phyloP scores from a whole-genome alignment of 352 stramenopile genomes.

The Phytophthora sansomeana region DNA sequence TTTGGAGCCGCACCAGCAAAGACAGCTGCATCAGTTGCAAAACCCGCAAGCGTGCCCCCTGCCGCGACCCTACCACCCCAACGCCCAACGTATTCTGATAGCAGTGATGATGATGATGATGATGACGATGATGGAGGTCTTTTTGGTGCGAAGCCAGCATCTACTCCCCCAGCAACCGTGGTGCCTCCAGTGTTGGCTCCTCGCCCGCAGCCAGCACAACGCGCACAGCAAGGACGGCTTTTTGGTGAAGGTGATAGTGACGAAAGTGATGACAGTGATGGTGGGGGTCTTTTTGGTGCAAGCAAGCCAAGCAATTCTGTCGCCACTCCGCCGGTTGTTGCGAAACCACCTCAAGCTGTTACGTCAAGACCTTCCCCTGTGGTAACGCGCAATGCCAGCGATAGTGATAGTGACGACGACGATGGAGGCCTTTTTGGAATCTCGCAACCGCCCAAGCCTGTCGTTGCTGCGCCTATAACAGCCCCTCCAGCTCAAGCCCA shows the following conservation, averaged over 20 bases:
- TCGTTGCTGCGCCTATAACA: constrained; percentile 13
- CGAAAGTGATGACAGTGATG: constrained; percentile 54
- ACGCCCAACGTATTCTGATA: constrained; percentile 39
- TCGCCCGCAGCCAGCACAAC: constrained; percentile 23
- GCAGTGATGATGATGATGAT: constrained; percentile 51
- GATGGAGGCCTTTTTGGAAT: constrained; percentile 55
- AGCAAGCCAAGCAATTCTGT: constrained; percentile 18
- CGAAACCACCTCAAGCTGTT: constrained; percentile 5
- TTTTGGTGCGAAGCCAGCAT: constrained; percentile 54
- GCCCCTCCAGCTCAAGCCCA: constrained; percentile 25
- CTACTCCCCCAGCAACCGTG: constrained; percentile 14
- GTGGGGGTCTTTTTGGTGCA: constrained; percentile 47
- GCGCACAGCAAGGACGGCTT: constrained; percentile 48
- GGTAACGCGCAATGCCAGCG: constrained; percentile 30
- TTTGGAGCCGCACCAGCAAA: constrained; percentile 55
- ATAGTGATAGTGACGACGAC: constrained; percentile 51
- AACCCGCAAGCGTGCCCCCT: constrained; percentile 12
- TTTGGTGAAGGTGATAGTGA: constrained; percentile 69
- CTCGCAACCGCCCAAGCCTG: constrained; percentile 31
- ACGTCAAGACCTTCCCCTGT: constrained; percentile 32
- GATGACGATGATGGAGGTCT: constrained; percentile 57
- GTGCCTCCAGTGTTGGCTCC: constrained; percentile 4
- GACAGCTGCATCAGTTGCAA: constrained; percentile 6
- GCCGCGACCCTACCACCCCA: constrained; percentile 11
- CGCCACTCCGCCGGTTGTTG: not conserved